phyloP scores from a whole-genome alignment of 2,329 filamentous ascomycete genomes.

The Helicocarpus griseus region DNA sequence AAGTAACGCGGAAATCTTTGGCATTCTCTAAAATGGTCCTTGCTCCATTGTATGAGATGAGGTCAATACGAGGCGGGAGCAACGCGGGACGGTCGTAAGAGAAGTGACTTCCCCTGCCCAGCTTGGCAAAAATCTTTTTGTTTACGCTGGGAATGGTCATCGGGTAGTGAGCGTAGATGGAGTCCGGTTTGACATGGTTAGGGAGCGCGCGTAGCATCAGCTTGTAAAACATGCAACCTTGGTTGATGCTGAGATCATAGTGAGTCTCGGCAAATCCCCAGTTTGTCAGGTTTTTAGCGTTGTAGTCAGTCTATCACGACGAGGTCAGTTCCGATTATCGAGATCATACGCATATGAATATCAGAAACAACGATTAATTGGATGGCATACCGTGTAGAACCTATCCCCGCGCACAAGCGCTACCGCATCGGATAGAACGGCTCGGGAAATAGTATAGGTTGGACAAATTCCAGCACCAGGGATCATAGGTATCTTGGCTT shows the following conservation, averaged over 20 bases:
- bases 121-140: slow-evolving; percentile 15
- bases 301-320: slow-evolving; percentile 11
- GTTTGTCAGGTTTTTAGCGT: slow-evolving; percentile 27
- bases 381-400: slow-evolving; percentile 26
- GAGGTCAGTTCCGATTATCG: background rate
- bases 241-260: slow-evolving; percentile 14
- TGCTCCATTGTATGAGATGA: slow-evolving; percentile 15
- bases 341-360: background rate
- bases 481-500: slow-evolving; percentile 28
- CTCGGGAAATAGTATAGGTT: slow-evolving; percentile 29
- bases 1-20: slow-evolving; percentile 17
- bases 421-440: slow-evolving; percentile 36
- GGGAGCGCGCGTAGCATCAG: slow-evolving; percentile 22
- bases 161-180: slow-evolving; percentile 20
- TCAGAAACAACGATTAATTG: background rate
- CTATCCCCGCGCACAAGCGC: slow-evolving; percentile 33
- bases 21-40: slow-evolving; percentile 16
- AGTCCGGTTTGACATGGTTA: slow-evolving; percentile 19
- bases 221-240: slow-evolving; percentile 22
- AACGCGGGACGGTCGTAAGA: slow-evolving; percentile 15
- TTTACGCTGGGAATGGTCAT: slow-evolving; percentile 21
- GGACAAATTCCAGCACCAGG: slow-evolving; percentile 31
- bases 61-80: slow-evolving; percentile 12
- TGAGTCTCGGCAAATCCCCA: slow-evolving; percentile 32
- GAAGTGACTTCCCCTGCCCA: slow-evolving; percentile 15